Percentiles rank a stretch among this genome's conserved stretches.
phyloP scores from a whole-genome alignment of 2,329 filamentous ascomycete genomes.

The Zymoseptoria passerinii region DNA sequence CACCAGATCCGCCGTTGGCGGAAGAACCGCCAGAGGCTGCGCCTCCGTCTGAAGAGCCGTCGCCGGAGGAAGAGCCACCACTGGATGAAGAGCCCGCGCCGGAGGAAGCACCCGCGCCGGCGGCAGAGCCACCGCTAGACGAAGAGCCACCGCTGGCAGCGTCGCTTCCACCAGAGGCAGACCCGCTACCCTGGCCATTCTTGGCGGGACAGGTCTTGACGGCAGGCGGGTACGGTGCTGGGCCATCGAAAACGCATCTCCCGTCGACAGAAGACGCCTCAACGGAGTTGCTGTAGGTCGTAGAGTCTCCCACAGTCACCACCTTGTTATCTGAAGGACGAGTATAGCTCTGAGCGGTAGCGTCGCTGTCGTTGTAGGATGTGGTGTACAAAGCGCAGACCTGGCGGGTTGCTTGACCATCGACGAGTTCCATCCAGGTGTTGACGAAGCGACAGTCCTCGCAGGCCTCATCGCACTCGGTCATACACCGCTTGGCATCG shows the following conservation, averaged over 20 bases:
- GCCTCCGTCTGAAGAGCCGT: too few relatives aligned
- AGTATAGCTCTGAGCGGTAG: constrained; percentile 15
- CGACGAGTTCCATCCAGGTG: constrained; percentile 33
- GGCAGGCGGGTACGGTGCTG: background rate
- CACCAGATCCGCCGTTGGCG: background rate
- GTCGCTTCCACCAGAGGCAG: background rate
- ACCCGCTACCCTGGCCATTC: background rate
- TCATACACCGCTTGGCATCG: background rate
- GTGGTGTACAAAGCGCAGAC: constrained; percentile 33
- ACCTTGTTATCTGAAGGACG: background rate
- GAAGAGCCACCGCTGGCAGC: background rate
- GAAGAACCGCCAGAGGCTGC: background rate
- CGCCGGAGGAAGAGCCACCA: too few relatives aligned
- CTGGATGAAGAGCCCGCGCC: too few relatives aligned
- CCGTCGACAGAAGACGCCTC: background rate
- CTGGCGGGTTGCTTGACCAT: constrained; percentile 30
- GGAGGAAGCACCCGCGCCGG: too few relatives aligned
- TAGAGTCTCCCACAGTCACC: background rate
- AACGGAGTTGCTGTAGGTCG: background rate
- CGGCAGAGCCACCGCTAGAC: too few relatives aligned
- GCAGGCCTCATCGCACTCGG: background rate
- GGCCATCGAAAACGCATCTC: background rate
- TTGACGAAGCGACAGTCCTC: constrained; percentile 27
- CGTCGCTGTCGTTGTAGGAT: constrained; percentile 15
- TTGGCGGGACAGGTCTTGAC: background rate